Percentiles rank a stretch among this genome's conserved stretches.
These are phyloP conservation scores for Neurospora tetraspora DNA, from an alignment of 495 filamentous ascomycete species.

Conservation along the genomic window DNA sequence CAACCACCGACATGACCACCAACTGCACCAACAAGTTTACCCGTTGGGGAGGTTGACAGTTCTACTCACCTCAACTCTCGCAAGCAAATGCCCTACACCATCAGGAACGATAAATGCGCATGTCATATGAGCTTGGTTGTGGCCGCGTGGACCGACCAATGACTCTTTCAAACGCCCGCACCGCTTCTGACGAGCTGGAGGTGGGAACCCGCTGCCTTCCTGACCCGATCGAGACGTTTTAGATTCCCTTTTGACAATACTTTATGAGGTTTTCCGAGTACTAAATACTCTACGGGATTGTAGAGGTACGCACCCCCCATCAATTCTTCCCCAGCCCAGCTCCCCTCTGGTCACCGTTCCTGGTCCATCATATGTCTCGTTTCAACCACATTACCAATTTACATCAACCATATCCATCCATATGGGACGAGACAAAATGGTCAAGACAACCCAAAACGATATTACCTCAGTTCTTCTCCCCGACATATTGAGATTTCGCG, in stretches of 20 bases:
- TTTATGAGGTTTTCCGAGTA: too few species aligned
- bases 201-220: neutral
- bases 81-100: neutral
- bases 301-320: too few species aligned
- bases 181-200: neutral
- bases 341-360: neutral
- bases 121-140: neutral
- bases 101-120: neutral
- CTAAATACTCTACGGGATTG: too few species aligned
- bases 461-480: neutral
- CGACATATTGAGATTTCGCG: neutral
- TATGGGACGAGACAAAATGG: neutral
- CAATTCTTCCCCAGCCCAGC: too few species aligned
- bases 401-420: neutral
- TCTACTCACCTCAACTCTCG: neutral
- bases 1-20: too few species aligned
- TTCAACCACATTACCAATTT: neutral
- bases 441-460: neutral
- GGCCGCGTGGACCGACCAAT: neutral
- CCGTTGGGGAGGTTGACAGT: too few species aligned
- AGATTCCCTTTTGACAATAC: neutral
- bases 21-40: neutral
- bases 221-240: neutral
- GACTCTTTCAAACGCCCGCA: neutral
- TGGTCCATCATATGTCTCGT: neutral